Percentiles rank a stretch among this genome's conserved stretches.
Evolutionary conservation across 768 basidiomycete genomes (phyloP).

Genomic region (Termitomyces sp.): DNA sequence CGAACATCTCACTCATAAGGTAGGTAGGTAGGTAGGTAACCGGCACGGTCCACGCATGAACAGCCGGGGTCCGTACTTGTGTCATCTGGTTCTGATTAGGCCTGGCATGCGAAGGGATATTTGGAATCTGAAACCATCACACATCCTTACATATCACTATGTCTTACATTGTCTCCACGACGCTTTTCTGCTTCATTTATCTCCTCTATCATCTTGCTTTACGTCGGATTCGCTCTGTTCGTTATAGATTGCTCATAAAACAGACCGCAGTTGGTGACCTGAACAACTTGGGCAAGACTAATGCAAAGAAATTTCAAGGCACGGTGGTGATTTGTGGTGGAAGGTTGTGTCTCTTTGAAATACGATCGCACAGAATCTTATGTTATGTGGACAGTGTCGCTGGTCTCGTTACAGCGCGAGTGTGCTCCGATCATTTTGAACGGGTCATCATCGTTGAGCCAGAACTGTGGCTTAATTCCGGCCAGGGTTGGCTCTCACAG

Average conservation of each 20-base stretch:
- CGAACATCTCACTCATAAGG: too few relatives aligned
- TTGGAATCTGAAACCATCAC: neutral
- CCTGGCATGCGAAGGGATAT: neutral
- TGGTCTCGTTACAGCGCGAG: constrained; percentile 29
- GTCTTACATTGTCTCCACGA: neutral
- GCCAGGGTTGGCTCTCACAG: constrained; percentile 20
- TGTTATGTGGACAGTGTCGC: constrained; percentile 22
- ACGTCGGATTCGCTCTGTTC: neutral
- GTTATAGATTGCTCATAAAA: neutral
- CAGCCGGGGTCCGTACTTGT: too few relatives aligned
- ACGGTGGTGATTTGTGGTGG: constrained; percentile 6
- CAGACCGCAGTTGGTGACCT: constrained; percentile 3
- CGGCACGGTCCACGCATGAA: too few relatives aligned
- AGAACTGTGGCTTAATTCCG: constrained; percentile 25
- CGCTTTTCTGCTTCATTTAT: neutral
- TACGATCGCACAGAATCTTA: neutral
- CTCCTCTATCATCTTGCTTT: neutral
- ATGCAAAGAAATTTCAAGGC: neutral
- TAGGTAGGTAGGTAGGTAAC: too few relatives aligned
- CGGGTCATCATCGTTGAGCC: constrained; percentile 31
- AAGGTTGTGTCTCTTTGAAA: neutral
- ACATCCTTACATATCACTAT: neutral
- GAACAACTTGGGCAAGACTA: neutral
- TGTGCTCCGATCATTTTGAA: constrained; percentile 32
- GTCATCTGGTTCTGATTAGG: too few relatives aligned